A percentile compares a stretch with the other conserved stretches of the same genome.
Conservation (phyloP, 73 alveolate genomes). For the Urostyla sp. region DNA sequence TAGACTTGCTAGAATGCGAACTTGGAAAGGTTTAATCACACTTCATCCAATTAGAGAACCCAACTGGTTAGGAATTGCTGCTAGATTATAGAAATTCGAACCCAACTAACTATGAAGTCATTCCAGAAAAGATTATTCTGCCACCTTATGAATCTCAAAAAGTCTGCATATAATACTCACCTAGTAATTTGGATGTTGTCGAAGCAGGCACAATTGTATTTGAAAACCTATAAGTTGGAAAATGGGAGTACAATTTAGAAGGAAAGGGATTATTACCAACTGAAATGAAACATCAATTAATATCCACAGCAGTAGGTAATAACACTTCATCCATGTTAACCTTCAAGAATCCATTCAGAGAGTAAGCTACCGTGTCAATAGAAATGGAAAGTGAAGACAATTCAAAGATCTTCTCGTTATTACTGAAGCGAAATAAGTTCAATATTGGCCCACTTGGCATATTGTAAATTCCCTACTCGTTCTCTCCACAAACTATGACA, state of each 20-base stretch:
- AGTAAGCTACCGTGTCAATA: conserved; percentile 81
- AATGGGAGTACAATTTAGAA: conserved; percentile 94
- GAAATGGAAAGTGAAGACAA: conserved; percentile 87
- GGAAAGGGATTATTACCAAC: conserved; percentile 98
- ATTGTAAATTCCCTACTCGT: conserved; percentile 93
- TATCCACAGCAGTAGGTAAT: conserved; percentile 95
- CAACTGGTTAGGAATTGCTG: conserved; percentile 91
- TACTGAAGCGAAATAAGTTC: conserved; percentile 89
- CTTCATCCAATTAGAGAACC: conserved; percentile 92
- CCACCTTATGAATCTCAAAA: conserved; percentile 88
- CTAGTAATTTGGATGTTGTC: conserved; percentile 89
- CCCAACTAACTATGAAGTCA: conserved; percentile 92
- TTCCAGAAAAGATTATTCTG: conserved; percentile 90
- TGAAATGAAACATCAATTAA: conserved; percentile 91
- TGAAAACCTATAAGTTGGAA: conserved; percentile 91
- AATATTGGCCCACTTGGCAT: conserved; percentile 89
- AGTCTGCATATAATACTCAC: conserved; percentile 92
- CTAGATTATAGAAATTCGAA: conserved; percentile 83
- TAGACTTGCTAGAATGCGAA: conserved; percentile 91
- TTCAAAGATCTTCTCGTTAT: conserved; percentile 84
- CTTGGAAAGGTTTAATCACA: conserved; percentile 94
- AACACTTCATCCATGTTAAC: conserved; percentile 93
- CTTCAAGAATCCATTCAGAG: conserved; percentile 98
- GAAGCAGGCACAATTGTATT: conserved; percentile 86
- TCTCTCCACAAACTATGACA: conserved; percentile 94